Base-by-base conservation (phyloP, 371 early-diverging fungal genomes). In the Mortierella sp. region DNA sequence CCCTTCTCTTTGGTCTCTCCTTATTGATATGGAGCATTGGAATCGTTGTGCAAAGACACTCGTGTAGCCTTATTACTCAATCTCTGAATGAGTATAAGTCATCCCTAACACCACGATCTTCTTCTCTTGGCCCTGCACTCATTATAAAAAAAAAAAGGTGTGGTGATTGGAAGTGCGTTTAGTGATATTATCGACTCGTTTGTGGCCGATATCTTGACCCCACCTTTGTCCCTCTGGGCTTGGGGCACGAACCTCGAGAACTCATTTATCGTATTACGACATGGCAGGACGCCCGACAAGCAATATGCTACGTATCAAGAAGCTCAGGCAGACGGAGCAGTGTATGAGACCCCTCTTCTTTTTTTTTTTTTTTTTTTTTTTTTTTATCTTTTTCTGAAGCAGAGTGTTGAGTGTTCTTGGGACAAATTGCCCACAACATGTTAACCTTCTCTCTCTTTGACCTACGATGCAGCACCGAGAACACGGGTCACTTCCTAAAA, bases 261-360 rank as follows among this genome's bases (percentile, higher is more conserved):
- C 48, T 81, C 66, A 37, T 81, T 81, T 46, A 52, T 81, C 66
- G 60, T 81, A 18, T 51, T 81, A 37, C 73, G 60, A 23, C 81
- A 62, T 15, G 81, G 81, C 19, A 23, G 57, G 37, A 72, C 69
- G 0, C 70, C 62, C 0, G 63, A 45, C 15, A 70, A 46, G 30
- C 21, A 25, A 0, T 81, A 81, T 56, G 28, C 55, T 18, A 81
- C 81, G 1, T 70, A 69, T 15, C 43, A 57, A 26, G 81, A 81
- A 47, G 81, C 81, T 43, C 81, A 81, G 37, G 79, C 69, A 5
- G 81, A 81, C 57, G 77, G 81, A 19, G 81, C 81, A 7, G 81
- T 81, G 81, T 81, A 70, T 66, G 74, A 52, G 25, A 23, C 45
- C 14, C 16, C 51, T 57, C 45, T 12, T 7, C 28, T 58, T 37